Conservation (phyloP, 352 stramenopile genomes). For the Globisporangium alternatum region DNA sequence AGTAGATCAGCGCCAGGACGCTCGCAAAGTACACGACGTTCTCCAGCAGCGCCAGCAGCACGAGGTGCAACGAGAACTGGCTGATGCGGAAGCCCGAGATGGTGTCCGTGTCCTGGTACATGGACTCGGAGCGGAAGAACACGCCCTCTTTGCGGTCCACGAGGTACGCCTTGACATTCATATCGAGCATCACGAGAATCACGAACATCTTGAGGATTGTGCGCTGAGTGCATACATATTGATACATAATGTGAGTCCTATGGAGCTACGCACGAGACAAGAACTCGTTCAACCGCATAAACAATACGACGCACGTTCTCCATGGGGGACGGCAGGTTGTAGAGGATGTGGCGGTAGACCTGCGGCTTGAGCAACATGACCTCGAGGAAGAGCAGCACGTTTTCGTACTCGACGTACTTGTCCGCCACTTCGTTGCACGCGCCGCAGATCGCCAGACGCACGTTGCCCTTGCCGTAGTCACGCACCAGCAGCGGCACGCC, state of each 20-base stretch:
- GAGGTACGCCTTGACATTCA: conserved; percentile 85
- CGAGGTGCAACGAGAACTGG: conserved; percentile 78
- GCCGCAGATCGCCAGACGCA: conserved; percentile 70
- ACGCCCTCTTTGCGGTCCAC: conserved; percentile 65
- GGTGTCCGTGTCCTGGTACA: conserved; percentile 40
- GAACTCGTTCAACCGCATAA: neutral
- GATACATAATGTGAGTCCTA: neutral
- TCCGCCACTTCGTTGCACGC: conserved; percentile 73
- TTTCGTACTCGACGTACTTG: conserved; percentile 89
- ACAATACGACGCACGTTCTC: conserved; percentile 16
- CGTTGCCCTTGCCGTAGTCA: conserved; percentile 85
- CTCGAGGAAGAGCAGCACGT: conserved; percentile 82
- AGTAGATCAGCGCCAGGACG: conserved; percentile 45
- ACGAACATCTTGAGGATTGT: conserved; percentile 74
- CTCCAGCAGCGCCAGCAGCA: conserved; percentile 66
- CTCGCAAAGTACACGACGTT: conserved; percentile 60
- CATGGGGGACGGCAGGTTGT: conserved; percentile 62
- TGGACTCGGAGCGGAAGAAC: conserved; percentile 50
- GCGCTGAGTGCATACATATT: conserved; percentile 17
- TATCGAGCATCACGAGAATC: conserved; percentile 81
- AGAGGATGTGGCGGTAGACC: conserved; percentile 84
- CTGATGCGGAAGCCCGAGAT: conserved; percentile 61
- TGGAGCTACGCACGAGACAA: neutral
- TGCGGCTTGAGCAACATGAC: conserved; percentile 82
- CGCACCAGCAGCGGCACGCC: conserved; percentile 61